Percentiles rank a stretch among this genome's conserved stretches.
phyloP scores from a whole-genome alignment of 306 rosid genomes.

The Cucumis hystrix region DNA sequence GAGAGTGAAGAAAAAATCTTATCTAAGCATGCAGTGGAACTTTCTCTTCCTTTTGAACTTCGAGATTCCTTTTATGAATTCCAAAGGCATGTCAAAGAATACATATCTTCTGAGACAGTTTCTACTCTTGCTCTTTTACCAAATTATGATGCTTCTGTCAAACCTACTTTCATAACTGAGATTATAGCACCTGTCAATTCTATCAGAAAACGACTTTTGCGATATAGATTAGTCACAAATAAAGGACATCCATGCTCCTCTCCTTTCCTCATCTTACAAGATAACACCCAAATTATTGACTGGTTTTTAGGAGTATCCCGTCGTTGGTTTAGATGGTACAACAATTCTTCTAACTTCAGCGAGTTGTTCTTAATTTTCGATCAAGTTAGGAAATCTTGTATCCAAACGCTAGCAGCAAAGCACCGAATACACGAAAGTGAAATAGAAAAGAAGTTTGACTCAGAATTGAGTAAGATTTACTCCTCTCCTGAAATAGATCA shows the following conservation, averaged over 20 bases:
- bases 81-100: conserved; percentile 41
- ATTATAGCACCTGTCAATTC: conserved; percentile 53
- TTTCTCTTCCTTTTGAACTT: conserved; percentile 64
- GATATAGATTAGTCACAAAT: conserved; percentile 57
- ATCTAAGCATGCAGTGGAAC: conserved; percentile 50
- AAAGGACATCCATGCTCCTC: conserved; percentile 44
- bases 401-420: conserved; percentile 79
- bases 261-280: conserved; percentile 54
- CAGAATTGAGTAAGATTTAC: conserved; percentile 53
- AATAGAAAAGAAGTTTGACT: conserved; percentile 59
- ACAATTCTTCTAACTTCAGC: conserved; percentile 36
- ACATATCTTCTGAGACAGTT: conserved; percentile 62
- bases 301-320: conserved; percentile 62
- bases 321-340: conserved; percentile 88
- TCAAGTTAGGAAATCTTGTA: conserved; percentile 71
- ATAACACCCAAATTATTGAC: conserved; percentile 52
- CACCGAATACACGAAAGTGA: conserved; percentile 52
- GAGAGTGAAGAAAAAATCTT: conserved; percentile 49
- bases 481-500: conserved; percentile 37
- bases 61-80: conserved; percentile 55
- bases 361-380: conserved; percentile 45
- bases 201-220: conserved; percentile 42
- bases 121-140: conserved; percentile 51
- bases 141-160: conserved; percentile 25
- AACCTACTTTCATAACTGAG: conserved; percentile 35